Percentiles rank a stretch among this genome's conserved stretches.
phyloP scores from a whole-genome alignment of 805 yeast genomes.

The Vanderwaltozyma polyspora region DNA sequence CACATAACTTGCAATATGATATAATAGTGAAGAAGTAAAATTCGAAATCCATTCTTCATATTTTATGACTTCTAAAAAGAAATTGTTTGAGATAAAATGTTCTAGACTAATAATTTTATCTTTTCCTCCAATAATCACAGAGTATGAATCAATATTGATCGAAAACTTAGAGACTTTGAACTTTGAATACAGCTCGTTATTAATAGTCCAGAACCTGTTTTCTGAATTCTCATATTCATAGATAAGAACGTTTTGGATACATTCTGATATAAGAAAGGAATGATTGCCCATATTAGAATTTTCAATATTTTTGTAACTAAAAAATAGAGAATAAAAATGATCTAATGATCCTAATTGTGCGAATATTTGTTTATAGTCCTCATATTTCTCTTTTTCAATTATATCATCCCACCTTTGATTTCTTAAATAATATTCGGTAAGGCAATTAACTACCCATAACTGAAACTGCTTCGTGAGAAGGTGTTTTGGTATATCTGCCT shows the following conservation, averaged over 20 bases:
- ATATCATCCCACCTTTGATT: not conserved
- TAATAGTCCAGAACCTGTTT: constrained; percentile 1
- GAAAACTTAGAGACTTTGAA: not conserved
- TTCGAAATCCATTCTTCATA: constrained; percentile 6
- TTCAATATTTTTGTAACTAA: not conserved
- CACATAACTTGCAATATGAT: constrained; percentile 3
- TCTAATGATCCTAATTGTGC: constrained; percentile 1
- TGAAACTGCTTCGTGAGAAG: constrained; percentile 8
- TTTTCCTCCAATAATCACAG: not conserved
- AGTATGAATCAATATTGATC: too few relatives aligned
- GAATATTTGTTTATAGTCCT: not conserved
- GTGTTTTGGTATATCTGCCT: constrained; percentile 2
- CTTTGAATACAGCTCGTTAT: not conserved
- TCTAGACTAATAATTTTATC: not conserved
- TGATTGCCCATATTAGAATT: not conserved
- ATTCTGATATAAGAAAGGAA: not conserved
- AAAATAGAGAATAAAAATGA: not conserved
- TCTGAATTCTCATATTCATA: not conserved
- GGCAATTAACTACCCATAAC: constrained; percentile 10
- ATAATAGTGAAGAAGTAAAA: constrained; percentile 5
- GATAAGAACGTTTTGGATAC: not conserved
- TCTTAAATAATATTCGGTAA: constrained; percentile 1
- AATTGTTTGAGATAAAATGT: not conserved
- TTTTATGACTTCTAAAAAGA: not conserved
- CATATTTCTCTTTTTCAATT: not conserved